Base-by-base conservation (phyloP, 1,139 yeast species). In the Magnusiomyces starmeri region DNA sequence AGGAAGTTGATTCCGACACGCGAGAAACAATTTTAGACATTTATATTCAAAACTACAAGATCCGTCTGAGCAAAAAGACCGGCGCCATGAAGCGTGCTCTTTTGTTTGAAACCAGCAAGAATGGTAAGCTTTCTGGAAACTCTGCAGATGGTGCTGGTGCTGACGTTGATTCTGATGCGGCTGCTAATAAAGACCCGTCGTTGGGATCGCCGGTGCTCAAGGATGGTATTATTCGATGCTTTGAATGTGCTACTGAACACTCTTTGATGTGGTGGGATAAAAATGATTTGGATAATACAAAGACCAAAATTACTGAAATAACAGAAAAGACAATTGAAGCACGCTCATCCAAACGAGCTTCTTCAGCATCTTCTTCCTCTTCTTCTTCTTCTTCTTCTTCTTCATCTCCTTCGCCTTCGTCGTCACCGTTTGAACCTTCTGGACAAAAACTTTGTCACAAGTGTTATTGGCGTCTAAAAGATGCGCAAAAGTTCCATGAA, bases 11-110 rank as follows among this genome's bases (percentile, higher is more conserved):
- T 51, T 35, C 51, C 16, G 46, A 42, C 25, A 56, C 59, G 1
- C 61, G 62, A 8, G 56, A 55, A 51, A 60, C 70, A 1, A 65
- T 65, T 2, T 37, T 69, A 51, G 67, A 69, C 54, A 37, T 65
- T 29, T 70, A 62, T 50, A 57, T 59, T 37, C 59, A 63, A 46
- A 54, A 47, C n/a, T 62, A 64, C 58, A 65, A 65, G 54, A 54
- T 53, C 47, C 48, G 62, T 4, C 57, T 59, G 20, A 21, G 43
- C 26, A 43, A 48, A 12, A 43, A 55, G 22, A 52, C 59, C 6
- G 70, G 70, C 4, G 62, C 63, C 8, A 51, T 53, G 55, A 46
- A 54, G 42, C 46, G 55, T 14, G 62, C 67, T 6, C 53, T 50
- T 10, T 43, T 59, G 40, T 52, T 39, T 50, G 46, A 25, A 20